phyloP scores from a whole-genome alignment of 163 green algal genomes.

The Scenedesmus sp. region DNA sequence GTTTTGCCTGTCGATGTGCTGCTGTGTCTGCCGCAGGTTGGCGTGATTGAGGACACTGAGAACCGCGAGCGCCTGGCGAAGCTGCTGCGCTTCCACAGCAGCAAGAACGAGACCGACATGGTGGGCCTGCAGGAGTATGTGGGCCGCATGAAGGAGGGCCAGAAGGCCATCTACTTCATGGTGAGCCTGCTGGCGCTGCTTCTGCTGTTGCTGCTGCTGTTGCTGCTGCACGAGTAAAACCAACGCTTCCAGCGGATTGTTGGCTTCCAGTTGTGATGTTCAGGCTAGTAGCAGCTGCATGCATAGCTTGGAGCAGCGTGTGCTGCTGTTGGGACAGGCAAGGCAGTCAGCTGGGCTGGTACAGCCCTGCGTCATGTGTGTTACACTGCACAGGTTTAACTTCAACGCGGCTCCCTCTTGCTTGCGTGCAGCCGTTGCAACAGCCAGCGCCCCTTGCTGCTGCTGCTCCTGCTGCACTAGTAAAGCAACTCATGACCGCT shows the following conservation, averaged over 20 bases:
- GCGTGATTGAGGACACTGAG: slow-evolving; percentile 93
- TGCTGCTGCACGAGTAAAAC: neutral
- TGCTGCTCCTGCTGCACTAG: no score
- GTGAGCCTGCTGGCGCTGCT: slow-evolving; percentile 52
- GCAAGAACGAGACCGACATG: slow-evolving; percentile 67
- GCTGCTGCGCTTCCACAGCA: slow-evolving; percentile 89
- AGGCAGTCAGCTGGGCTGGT: no score
- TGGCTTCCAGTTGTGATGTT: no score
- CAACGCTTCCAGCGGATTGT: no score
- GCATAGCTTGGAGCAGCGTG: neutral
- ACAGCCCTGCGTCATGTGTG: no score
- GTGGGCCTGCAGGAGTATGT: slow-evolving; percentile 89
- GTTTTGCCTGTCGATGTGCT: neutral
- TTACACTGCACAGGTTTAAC: no score
- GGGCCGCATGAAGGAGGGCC: slow-evolving; percentile 74
- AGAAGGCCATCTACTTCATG: slow-evolving; percentile 98
- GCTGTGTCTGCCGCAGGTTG: slow-evolving; percentile 67
- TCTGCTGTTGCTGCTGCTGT: neutral
- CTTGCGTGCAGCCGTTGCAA: slow-evolving; percentile 46
- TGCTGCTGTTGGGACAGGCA: no score
- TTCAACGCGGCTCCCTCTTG: no score
- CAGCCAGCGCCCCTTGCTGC: no score
- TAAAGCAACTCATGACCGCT: neutral
- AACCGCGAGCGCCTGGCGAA: slow-evolving; percentile 85
- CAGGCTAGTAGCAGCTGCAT: neutral